phyloP scores from a whole-genome alignment of 208 protist species.

The Crithidia mellificae region DNA sequence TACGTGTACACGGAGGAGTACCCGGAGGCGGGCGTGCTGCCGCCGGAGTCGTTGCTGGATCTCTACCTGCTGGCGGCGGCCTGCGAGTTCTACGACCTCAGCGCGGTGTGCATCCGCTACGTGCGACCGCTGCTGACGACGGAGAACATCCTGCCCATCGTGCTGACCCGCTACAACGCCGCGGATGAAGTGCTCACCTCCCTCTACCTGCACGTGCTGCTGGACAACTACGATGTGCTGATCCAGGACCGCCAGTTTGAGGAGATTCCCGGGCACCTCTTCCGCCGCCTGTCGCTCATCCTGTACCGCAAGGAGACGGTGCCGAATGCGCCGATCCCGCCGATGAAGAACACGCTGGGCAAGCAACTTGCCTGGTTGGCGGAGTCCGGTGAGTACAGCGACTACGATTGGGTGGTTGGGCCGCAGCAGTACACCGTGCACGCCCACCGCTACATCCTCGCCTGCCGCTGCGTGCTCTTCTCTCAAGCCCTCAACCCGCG shows the following conservation, averaged over 20 bases:
- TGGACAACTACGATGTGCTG: conserved; percentile 85
- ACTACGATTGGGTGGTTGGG: conserved; percentile 77
- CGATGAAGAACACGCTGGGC: conserved; percentile 72
- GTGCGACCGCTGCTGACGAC: conserved; percentile 73
- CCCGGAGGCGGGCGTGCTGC: conserved; percentile 73
- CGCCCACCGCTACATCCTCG: conserved; percentile 83
- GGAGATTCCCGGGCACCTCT: conserved; percentile 89
- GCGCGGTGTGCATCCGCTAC: conserved; percentile 66
- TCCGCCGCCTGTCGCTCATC: conserved; percentile 87
- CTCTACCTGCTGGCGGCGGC: conserved; percentile 78
- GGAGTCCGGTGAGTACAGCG: conserved; percentile 86
- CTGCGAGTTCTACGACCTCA: conserved; percentile 85
- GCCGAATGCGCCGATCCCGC: conserved; percentile 61
- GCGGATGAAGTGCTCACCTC: conserved; percentile 83
- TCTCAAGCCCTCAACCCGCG: conserved; percentile 67
- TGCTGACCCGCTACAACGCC: conserved; percentile 84
- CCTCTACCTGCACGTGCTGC: conserved; percentile 79
- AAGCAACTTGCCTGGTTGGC: conserved; percentile 81
- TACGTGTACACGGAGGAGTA: conserved; percentile 90
- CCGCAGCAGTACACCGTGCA: conserved; percentile 70
- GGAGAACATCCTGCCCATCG: conserved; percentile 87
- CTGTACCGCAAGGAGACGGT: conserved; percentile 67
- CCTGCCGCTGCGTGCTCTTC: conserved; percentile 81
- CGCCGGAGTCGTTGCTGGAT: conserved; percentile 79
- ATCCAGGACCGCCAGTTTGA: conserved; percentile 89